phyloP scores from a whole-genome alignment of 768 basidiomycete species.

The Tricholoma flavovirens region DNA sequence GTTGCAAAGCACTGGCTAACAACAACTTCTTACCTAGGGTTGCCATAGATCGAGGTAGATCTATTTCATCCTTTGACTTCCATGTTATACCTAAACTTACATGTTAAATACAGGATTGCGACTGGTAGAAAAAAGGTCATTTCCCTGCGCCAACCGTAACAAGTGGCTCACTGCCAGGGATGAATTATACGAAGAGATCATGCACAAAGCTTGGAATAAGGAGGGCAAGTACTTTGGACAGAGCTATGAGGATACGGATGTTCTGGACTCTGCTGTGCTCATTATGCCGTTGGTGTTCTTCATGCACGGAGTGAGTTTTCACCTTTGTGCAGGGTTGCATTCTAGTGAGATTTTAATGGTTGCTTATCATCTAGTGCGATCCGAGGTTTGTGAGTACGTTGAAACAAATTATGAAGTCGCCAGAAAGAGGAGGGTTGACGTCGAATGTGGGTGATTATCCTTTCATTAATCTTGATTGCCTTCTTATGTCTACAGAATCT shows the following conservation, averaged over 20 bases:
- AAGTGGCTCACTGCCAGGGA: conserved; percentile 79
- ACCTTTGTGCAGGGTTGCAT: not conserved
- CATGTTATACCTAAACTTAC: not conserved
- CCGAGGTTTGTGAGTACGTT: conserved; percentile 86
- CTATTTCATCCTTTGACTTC: not conserved
- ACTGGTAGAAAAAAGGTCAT: conserved; percentile 88
- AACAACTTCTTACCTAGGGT: conserved; percentile 51
- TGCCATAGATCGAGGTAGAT: conserved; percentile 80
- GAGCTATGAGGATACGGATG: conserved; percentile 80
- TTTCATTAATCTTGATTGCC: not conserved
- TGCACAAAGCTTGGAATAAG: conserved; percentile 81
- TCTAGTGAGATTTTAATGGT: not conserved
- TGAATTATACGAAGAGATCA: conserved; percentile 87
- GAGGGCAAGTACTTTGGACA: conserved; percentile 72
- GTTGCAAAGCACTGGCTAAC: not conserved
- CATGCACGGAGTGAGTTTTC: conserved; percentile 59
- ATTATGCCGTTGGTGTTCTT: conserved; percentile 96
- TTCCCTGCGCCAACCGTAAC: conserved; percentile 72
- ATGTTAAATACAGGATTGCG: conserved; percentile 53
- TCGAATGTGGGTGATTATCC: conserved; percentile 58
- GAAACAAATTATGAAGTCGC: conserved; percentile 76
- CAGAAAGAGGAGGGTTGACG: conserved; percentile 86
- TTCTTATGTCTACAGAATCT: conserved; percentile 47
- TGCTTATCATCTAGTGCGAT: conserved; percentile 53
- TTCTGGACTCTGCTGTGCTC: conserved; percentile 82